Conservation (phyloP, 2,329 filamentous ascomycete species). For the Alternaria metachromatica region DNA sequence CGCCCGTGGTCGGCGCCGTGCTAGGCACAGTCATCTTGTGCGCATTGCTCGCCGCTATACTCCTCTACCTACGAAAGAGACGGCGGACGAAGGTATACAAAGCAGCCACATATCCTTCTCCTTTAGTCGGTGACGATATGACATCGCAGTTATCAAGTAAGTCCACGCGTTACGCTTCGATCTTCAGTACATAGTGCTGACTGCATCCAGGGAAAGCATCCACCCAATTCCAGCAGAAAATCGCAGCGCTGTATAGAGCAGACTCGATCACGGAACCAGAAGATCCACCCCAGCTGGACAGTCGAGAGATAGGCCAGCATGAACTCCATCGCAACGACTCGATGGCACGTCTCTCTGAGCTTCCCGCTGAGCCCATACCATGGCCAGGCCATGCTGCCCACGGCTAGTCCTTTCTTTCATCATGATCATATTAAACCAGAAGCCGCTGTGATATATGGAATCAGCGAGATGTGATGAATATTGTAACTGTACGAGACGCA, state of each 20-base stretch:
- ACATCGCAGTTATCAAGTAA: slow-evolving; percentile 18
- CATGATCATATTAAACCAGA: not conserved
- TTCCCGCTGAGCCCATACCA: slow-evolving; percentile 13
- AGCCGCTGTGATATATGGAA: not conserved
- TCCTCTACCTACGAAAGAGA: slow-evolving; percentile 19
- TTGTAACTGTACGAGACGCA: not conserved
- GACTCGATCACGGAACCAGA: slow-evolving; percentile 17
- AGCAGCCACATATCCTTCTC: slow-evolving; percentile 31
- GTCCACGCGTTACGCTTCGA: not conserved
- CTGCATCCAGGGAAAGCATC: not conserved
- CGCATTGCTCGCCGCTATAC: slow-evolving; percentile 6
- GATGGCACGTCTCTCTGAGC: slow-evolving; percentile 3
- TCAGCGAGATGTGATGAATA: not conserved
- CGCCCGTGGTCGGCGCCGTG: slow-evolving; percentile 31
- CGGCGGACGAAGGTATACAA: slow-evolving; percentile 26
- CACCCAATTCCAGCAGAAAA: not conserved
- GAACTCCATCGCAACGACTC: not conserved
- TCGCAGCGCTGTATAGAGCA: not conserved
- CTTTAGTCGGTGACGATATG: slow-evolving; percentile 33
- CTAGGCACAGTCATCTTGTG: slow-evolving; percentile 28
- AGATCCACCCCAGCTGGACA: slow-evolving; percentile 11
- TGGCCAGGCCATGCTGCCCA: slow-evolving; percentile 2
- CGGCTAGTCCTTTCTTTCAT: not conserved
- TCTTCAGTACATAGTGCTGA: not conserved
- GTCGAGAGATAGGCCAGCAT: slow-evolving; percentile 5